Evolutionary conservation across 2,329 filamentous ascomycete species (phyloP).

Genomic region (Fusarium sp.): DNA sequence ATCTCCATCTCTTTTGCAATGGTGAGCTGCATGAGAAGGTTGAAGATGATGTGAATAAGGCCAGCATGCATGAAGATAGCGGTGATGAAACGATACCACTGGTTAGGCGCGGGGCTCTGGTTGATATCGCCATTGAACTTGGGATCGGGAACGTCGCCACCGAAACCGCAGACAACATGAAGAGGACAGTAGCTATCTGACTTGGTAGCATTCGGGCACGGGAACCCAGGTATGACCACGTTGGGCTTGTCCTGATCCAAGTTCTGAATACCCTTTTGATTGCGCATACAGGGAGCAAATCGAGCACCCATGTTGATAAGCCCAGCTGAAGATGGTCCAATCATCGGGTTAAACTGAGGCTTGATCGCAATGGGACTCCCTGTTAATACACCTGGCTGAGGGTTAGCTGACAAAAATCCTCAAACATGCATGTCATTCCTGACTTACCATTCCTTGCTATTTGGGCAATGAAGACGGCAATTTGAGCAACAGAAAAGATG

Average conservation of each 20-base stretch:
- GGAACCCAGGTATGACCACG: slow-evolving; percentile 67
- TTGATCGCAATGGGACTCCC: slow-evolving; percentile 84
- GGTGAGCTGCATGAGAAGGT: slow-evolving; percentile 91
- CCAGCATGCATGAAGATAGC: slow-evolving; percentile 97
- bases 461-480: slow-evolving; percentile 90
- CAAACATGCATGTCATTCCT: not conserved
- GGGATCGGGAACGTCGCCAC: slow-evolving; percentile 76
- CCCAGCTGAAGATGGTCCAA: slow-evolving; percentile 90
- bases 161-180: slow-evolving; percentile 86
- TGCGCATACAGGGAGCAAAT: slow-evolving; percentile 96
- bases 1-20: slow-evolving; percentile 94
- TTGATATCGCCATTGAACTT: slow-evolving; percentile 65
- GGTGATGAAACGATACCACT: slow-evolving; percentile 97
- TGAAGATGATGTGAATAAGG: slow-evolving; percentile 95
- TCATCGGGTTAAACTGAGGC: slow-evolving; percentile 95
- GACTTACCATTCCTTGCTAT: slow-evolving; percentile 84
- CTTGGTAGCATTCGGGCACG: slow-evolving; percentile 85
- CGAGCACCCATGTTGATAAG: slow-evolving; percentile 98
- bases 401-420: slow-evolving; percentile 23
- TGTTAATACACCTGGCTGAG: slow-evolving; percentile 76
- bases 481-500: slow-evolving; percentile 80
- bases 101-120: slow-evolving; percentile 79
- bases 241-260: slow-evolving; percentile 47
- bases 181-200: slow-evolving; percentile 76
- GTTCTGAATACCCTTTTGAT: slow-evolving; percentile 75